Evolutionary conservation across 176 grass and related monocot species (phyloP).

Genomic region (Raddia distichophylla): DNA sequence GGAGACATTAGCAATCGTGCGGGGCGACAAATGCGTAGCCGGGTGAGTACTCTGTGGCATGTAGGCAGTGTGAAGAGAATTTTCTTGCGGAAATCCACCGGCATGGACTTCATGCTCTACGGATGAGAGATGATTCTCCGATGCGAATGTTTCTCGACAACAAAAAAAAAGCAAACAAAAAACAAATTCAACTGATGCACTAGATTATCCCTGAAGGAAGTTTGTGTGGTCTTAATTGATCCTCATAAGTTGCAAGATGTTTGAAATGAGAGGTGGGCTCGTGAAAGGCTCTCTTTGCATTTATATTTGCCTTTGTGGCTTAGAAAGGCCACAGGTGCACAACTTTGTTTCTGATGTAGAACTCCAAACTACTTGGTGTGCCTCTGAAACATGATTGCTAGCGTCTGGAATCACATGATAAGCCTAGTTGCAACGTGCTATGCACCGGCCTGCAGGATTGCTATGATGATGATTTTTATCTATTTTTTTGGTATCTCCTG

Average conservation of each 20-base stretch:
- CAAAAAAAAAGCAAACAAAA: too few relatives aligned
- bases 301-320: conserved; percentile 35
- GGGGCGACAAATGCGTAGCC: background rate
- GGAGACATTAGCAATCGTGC: background rate
- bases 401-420: background rate
- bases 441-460: background rate
- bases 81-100: background rate
- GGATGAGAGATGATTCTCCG: background rate
- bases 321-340: conserved; percentile 34
- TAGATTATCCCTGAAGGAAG: background rate
- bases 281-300: conserved; percentile 20
- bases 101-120: background rate
- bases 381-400: background rate
- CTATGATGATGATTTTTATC: background rate
- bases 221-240: conserved; percentile 15
- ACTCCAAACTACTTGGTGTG: conserved; percentile 16
- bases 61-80: conserved; percentile 10
- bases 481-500: background rate
- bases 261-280: background rate
- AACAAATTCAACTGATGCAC: background rate
- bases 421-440: background rate
- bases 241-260: background rate
- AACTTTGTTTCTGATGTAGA: conserved; percentile 39
- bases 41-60: background rate
- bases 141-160: background rate